Evolutionary conservation across 176 grass and related monocot species (phyloP).

Genomic region (Zoysia japonica): DNA sequence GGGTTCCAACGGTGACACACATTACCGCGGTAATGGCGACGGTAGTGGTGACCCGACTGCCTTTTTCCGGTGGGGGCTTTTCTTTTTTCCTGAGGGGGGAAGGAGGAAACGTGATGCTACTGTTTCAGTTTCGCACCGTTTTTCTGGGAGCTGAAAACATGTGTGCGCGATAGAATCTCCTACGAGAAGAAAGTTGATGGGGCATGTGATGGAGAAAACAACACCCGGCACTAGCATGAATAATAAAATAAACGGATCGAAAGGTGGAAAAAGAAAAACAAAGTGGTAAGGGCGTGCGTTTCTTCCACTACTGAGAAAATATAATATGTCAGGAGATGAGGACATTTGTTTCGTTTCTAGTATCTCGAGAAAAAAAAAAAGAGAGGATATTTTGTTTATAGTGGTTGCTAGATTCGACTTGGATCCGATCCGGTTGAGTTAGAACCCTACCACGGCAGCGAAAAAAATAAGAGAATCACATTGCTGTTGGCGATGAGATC

Average conservation of each 20-base stretch:
- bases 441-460: background rate
- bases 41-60: conserved; percentile 18
- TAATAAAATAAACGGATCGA: background rate
- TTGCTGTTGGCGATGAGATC: background rate
- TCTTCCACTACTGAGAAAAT: background rate
- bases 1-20: no score
- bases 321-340: background rate
- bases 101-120: conserved; percentile 26
- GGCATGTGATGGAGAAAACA: conserved; percentile 21
- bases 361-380: background rate
- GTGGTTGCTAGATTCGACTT: background rate
- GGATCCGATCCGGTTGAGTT: background rate
- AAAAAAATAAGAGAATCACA: background rate
- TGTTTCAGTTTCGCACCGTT: background rate
- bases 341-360: conserved; percentile 9
- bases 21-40: conserved; percentile 29
- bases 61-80: no score
- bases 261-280: background rate
- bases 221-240: background rate
- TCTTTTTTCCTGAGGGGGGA: background rate
- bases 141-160: background rate
- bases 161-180: conserved; percentile 21
- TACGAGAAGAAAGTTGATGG: background rate
- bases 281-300: conserved; percentile 8
- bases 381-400: conserved; percentile 5